Percentiles rank a stretch among this genome's conserved stretches.
These are phyloP conservation scores for Trichoderma afroharzianum DNA, from an alignment of 2,329 filamentous ascomycete genomes.

Conservation along the genomic window DNA sequence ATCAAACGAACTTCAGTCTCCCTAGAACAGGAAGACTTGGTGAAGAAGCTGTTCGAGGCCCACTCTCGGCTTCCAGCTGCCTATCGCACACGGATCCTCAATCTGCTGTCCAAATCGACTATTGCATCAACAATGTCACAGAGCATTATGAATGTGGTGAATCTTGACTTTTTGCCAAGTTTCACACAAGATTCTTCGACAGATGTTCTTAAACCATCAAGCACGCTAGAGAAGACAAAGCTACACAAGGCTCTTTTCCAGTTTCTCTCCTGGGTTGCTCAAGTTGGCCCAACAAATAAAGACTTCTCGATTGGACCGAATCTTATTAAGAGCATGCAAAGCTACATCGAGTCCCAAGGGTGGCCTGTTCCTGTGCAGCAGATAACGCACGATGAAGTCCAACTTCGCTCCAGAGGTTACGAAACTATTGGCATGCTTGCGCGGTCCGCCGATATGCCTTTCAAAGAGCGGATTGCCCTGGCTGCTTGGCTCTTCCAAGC, in stretches of 20 bases:
- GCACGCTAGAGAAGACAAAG: constrained; percentile 71
- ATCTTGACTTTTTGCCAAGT: constrained; percentile 53
- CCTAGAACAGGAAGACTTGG: constrained; percentile 63
- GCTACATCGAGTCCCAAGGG: constrained; percentile 75
- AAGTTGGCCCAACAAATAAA: constrained; percentile 58
- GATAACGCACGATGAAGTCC: constrained; percentile 55
- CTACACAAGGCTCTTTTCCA: constrained; percentile 79
- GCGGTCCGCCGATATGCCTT: constrained; percentile 56
- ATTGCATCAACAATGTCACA: constrained; percentile 66
- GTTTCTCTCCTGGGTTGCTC: constrained; percentile 82
- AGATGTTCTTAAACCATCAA: constrained; percentile 36
- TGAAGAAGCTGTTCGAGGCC: constrained; percentile 65
- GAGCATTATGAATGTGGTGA: constrained; percentile 67
- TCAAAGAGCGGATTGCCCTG: constrained; percentile 53
- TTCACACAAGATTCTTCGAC: constrained; percentile 6
- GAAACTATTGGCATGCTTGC: constrained; percentile 85
- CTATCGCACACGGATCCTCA: constrained; percentile 73
- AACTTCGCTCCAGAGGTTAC: constrained; percentile 76
- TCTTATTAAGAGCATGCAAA: constrained; percentile 64
- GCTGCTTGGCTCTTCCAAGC: constrained; percentile 77
- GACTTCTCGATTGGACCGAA: constrained; percentile 65
- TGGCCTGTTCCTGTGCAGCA: constrained; percentile 70
- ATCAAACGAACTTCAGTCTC: constrained; percentile 75
- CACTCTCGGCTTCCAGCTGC: constrained; percentile 71
- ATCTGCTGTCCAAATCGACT: constrained; percentile 71